phyloP scores from a whole-genome alignment of 75 land plant genomes.

The Sequoia sempervirens region DNA sequence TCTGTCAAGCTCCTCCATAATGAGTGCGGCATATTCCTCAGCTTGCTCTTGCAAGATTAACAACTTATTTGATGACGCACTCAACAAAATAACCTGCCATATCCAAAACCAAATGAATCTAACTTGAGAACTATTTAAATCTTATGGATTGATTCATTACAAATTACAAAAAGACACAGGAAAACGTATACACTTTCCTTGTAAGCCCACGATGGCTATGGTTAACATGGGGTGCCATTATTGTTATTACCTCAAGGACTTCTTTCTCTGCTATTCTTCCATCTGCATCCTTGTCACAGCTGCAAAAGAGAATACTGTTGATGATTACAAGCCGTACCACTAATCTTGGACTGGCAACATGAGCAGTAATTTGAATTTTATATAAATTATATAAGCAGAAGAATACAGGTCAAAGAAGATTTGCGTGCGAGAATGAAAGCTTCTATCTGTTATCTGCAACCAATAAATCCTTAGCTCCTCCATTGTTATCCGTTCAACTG shows the following conservation, averaged over 20 bases:
- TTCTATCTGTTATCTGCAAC: slow-evolving; percentile 17
- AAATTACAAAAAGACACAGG: neutral
- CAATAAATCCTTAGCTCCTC: slow-evolving; percentile 17
- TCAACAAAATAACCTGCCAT: slow-evolving; percentile 29
- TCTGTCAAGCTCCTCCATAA: slow-evolving; percentile 34
- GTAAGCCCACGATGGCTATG: neutral
- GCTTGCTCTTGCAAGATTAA: slow-evolving; percentile 34
- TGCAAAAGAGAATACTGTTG: slow-evolving; percentile 1
- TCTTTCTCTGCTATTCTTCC: slow-evolving; percentile 28
- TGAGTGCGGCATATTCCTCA: slow-evolving; percentile 25
- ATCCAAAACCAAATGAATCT: neutral
- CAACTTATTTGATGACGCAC: slow-evolving; percentile 39
- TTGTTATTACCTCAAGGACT: slow-evolving; percentile 21
- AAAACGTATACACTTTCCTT: neutral
- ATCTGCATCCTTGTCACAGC: slow-evolving; percentile 21
- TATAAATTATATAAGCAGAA: neutral
- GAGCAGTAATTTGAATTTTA: neutral
- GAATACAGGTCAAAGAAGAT: slow-evolving; percentile 33
- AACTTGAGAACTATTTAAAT: neutral
- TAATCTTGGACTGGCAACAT: neutral
- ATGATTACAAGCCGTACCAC: neutral
- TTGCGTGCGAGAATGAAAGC: slow-evolving; percentile 28
- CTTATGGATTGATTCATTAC: too few species aligned
- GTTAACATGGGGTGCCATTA: neutral
- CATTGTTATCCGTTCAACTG: slow-evolving; percentile 8